These are phyloP conservation scores for Thinopyrum elongatum DNA, from an alignment of 176 grass and related monocot genomes.

Conservation along the genomic window DNA sequence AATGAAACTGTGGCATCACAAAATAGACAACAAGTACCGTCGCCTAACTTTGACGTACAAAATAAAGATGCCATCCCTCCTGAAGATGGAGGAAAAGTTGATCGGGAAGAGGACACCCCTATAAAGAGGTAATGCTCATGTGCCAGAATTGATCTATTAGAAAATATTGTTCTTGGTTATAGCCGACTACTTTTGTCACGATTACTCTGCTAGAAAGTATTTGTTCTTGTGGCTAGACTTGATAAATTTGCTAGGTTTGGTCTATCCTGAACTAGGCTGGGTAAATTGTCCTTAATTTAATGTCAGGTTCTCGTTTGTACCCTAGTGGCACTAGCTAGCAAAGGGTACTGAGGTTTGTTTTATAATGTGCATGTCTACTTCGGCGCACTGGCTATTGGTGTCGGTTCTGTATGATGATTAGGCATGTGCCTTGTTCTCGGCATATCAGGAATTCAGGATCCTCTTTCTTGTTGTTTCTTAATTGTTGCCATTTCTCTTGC, in stretches of 20 bases:
- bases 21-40: slow-evolving; percentile 25
- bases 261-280: not conserved
- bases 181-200: not conserved
- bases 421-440: not conserved
- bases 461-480: not conserved
- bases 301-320: not conserved
- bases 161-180: not conserved
- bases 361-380: not conserved
- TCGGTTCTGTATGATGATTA: slow-evolving; percentile 5
- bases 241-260: not conserved
- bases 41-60: slow-evolving; percentile 35
- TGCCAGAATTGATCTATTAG: not conserved
- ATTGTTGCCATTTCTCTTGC: not conserved
- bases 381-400: not conserved
- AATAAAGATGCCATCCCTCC: slow-evolving; percentile 28
- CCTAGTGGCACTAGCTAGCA: slow-evolving; percentile 5
- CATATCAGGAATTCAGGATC: not conserved
- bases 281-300: not conserved
- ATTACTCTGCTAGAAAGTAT: slow-evolving; percentile 9
- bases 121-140: slow-evolving; percentile 51
- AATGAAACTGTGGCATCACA: slow-evolving; percentile 12
- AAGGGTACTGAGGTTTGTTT: not conserved
- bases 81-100: slow-evolving; percentile 18
- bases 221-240: not conserved
- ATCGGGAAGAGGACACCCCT: slow-evolving; percentile 48